phyloP scores from a whole-genome alignment of 352 stramenopile species.

The Globisporangium lucens region DNA sequence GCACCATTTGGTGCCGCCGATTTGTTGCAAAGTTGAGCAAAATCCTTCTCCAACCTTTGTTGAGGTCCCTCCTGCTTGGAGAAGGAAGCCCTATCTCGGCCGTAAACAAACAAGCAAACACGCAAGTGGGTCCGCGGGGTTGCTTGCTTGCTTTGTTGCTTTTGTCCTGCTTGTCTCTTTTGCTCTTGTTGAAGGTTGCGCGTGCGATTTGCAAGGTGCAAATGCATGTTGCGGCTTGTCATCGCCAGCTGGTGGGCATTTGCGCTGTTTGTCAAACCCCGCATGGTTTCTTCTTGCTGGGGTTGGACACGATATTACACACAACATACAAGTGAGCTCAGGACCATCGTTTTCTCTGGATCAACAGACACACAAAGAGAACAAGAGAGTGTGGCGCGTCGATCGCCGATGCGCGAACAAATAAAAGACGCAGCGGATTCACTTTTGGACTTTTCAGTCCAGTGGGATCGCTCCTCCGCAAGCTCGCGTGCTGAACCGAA shows the following conservation, averaged over 20 bases:
- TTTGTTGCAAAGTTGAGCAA: neutral
- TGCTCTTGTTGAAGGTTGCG: neutral
- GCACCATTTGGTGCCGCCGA: neutral
- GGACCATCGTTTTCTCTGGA: neutral
- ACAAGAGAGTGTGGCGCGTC: neutral
- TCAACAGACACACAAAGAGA: neutral
- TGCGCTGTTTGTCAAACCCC: neutral
- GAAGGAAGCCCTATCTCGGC: neutral
- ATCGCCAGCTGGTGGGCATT: neutral
- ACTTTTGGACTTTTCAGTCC: neutral
- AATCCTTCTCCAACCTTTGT: neutral
- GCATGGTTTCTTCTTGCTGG: neutral
- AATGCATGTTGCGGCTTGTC: neutral
- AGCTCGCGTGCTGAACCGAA: slow-evolving; percentile 1
- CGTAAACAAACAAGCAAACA: neutral
- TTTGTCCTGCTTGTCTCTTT: neutral
- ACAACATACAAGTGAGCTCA: neutral
- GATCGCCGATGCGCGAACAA: slow-evolving; percentile 8
- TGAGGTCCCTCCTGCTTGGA: neutral
- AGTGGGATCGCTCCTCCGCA: neutral
- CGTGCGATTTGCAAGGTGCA: neutral
- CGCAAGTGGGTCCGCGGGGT: neutral
- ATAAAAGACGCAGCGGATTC: neutral
- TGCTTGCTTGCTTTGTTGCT: neutral
- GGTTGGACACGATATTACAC: neutral